A percentile compares a stretch with the other conserved stretches of the same genome.
Evolutionary conservation across 2,329 filamentous ascomycete species (phyloP).

Genomic region (Fusarium zealandicum): DNA sequence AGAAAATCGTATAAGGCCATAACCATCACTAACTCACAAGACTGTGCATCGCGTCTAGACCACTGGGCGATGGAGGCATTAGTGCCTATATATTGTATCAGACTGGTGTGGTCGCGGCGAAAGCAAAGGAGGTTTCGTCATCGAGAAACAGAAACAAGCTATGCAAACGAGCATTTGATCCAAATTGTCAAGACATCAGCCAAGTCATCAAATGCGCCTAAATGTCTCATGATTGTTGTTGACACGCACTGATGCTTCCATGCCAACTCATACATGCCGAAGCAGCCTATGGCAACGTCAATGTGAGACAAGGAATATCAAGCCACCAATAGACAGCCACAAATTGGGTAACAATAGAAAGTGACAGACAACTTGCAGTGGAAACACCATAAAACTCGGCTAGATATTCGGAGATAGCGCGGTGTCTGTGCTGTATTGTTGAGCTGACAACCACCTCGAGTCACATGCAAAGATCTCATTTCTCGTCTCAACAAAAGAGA

Average conservation of each 20-base stretch:
- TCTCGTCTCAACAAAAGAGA: conserved; percentile 25
- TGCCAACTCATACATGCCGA: conserved; percentile 23
- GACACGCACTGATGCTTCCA: conserved; percentile 26
- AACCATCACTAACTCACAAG: no score
- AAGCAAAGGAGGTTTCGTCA: no score
- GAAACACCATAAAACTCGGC: conserved; percentile 15
- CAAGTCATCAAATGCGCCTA: conserved; percentile 4
- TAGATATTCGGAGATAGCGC: conserved; percentile 30
- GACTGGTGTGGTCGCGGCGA: no score
- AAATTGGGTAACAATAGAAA: neutral
- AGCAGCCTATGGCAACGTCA: conserved; percentile 6
- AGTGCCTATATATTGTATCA: no score
- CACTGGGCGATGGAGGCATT: no score
- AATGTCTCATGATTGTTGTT: conserved; percentile 24
- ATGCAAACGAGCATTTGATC: no score
- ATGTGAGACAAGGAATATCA: conserved; percentile 9
- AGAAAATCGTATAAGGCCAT: no score
- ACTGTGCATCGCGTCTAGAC: no score
- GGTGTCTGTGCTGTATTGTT: conserved; percentile 31
- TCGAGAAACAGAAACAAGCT: no score
- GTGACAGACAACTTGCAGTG: neutral
- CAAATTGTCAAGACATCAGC: no score
- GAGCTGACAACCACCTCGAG: conserved; percentile 5
- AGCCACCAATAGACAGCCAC: neutral
- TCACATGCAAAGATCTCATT: conserved; percentile 29